A percentile compares a stretch with the other conserved stretches of the same genome.
These are phyloP conservation scores for Chaetomiaceae sp. DNA, from an alignment of 2,329 filamentous ascomycete species.

Conservation along the genomic window DNA sequence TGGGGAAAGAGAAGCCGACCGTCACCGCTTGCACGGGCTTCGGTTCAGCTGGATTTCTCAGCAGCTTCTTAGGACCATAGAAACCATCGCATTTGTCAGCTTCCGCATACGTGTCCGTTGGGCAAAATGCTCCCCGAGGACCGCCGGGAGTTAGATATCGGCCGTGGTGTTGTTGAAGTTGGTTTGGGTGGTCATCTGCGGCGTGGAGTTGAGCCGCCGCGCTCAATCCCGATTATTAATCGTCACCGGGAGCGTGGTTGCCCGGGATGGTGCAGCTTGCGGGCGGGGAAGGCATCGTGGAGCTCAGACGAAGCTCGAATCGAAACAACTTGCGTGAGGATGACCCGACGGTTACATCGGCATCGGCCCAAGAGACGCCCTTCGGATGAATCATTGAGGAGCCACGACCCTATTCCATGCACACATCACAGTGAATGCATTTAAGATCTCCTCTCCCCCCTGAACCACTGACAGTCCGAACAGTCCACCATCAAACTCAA, in stretches of 20 bases:
- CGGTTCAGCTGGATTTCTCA: not conserved
- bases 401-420: not conserved
- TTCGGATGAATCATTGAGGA: not conserved
- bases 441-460: too few species aligned
- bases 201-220: not conserved
- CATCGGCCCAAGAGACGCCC: not conserved
- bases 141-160: not conserved
- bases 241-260: not conserved
- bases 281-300: too few species aligned
- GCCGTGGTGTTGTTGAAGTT: too few species aligned
- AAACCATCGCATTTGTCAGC: not conserved
- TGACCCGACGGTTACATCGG: not conserved
- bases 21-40: not conserved
- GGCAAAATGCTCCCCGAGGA: too few species aligned
- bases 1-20: not conserved
- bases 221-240: not conserved
- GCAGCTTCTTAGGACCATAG: not conserved
- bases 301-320: not conserved
- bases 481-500: too few species aligned
- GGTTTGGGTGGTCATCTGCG: not conserved
- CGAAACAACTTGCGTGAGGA: not conserved
- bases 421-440: too few species aligned
- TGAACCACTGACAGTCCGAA: too few species aligned
- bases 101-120: not conserved
- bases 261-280: too few species aligned